These are phyloP conservation scores for Bipolaris oryzae DNA, from an alignment of 2,329 filamentous ascomycete species.

Conservation along the genomic window DNA sequence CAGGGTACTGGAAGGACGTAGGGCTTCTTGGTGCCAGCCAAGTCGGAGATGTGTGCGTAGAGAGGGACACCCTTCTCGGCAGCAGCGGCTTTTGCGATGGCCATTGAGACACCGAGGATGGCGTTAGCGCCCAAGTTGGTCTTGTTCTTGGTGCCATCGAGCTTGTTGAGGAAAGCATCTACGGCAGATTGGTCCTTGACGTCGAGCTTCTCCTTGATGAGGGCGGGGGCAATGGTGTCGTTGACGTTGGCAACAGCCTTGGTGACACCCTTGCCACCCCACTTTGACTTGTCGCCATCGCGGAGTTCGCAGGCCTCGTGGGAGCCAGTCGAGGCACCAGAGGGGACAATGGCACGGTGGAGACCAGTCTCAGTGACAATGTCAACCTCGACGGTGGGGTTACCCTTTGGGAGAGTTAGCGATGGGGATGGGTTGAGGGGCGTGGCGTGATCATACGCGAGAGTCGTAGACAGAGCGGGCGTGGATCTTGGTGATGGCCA, in stretches of 20 bases:
- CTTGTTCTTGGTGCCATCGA: slow-evolving; percentile 66
- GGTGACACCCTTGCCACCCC: slow-evolving; percentile 62
- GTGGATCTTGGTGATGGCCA: slow-evolving; percentile 70
- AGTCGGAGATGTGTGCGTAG: slow-evolving; percentile 63
- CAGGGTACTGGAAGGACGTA: slow-evolving; percentile 63
- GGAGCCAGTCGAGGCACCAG: slow-evolving; percentile 82
- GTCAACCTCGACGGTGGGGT: slow-evolving; percentile 98
- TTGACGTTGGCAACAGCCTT: slow-evolving; percentile 63
- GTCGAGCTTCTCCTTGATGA: slow-evolving; percentile 61
- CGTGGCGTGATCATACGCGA: slow-evolving; percentile 55
- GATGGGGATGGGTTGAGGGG: background rate
- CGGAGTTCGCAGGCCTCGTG: slow-evolving; percentile 61
- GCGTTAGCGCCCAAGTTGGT: slow-evolving; percentile 65
- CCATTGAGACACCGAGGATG: slow-evolving; percentile 66
- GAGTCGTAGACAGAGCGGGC: slow-evolving; percentile 92
- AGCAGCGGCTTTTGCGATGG: slow-evolving; percentile 63
- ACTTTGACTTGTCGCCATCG: slow-evolving; percentile 60
- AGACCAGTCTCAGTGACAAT: slow-evolving; percentile 95
- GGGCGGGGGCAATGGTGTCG: slow-evolving; percentile 59
- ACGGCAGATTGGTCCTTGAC: slow-evolving; percentile 62
- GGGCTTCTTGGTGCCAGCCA: slow-evolving; percentile 59
- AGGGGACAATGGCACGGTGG: slow-evolving; percentile 96
- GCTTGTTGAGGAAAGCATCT: slow-evolving; percentile 58
- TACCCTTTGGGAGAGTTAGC: slow-evolving; percentile 57
- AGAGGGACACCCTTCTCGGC: slow-evolving; percentile 62